These are phyloP conservation scores for Buxus sempervirens DNA, from an alignment of 164 flowering plant species.

Conservation along the genomic window DNA sequence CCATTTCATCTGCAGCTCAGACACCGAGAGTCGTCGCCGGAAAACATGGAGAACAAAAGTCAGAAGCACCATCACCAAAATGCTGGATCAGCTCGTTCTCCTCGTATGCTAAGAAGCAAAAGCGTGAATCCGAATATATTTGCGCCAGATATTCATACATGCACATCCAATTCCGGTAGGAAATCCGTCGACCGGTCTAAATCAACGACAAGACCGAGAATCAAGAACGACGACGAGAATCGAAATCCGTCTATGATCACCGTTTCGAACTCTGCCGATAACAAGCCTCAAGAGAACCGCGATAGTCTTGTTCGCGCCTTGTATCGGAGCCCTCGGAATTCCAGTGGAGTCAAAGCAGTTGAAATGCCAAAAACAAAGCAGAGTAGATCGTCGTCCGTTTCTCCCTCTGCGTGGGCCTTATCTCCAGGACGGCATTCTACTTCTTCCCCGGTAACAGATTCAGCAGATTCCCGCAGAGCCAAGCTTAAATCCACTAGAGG, in stretches of 20 bases:
- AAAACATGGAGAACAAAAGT: neutral
- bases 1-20: no score
- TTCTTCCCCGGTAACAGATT: slow-evolving; percentile 6
- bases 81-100: slow-evolving; percentile 17
- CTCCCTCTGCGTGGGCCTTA: slow-evolving; percentile 81
- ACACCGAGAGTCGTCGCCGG: no score
- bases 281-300: slow-evolving; percentile 4
- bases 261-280: neutral
- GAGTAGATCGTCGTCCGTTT: slow-evolving; percentile 19
- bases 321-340: slow-evolving; percentile 1
- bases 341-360: neutral
- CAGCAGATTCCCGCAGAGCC: neutral
- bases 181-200: slow-evolving; percentile 23
- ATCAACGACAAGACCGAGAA: slow-evolving; percentile 27
- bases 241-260: neutral
- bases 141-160: slow-evolving; percentile 6
- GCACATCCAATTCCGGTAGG: slow-evolving; percentile 9
- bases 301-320: slow-evolving; percentile 8
- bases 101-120: slow-evolving; percentile 28
- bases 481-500: slow-evolving; percentile 17
- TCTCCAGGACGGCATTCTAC: slow-evolving; percentile 53
- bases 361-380: slow-evolving; percentile 8
- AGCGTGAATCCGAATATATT: slow-evolving; percentile 21
- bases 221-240: slow-evolving; percentile 10
- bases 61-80: slow-evolving; percentile 6